These are phyloP conservation scores for Endocarpon pusillum DNA, from an alignment of 495 filamentous ascomycete genomes.

Conservation along the genomic window DNA sequence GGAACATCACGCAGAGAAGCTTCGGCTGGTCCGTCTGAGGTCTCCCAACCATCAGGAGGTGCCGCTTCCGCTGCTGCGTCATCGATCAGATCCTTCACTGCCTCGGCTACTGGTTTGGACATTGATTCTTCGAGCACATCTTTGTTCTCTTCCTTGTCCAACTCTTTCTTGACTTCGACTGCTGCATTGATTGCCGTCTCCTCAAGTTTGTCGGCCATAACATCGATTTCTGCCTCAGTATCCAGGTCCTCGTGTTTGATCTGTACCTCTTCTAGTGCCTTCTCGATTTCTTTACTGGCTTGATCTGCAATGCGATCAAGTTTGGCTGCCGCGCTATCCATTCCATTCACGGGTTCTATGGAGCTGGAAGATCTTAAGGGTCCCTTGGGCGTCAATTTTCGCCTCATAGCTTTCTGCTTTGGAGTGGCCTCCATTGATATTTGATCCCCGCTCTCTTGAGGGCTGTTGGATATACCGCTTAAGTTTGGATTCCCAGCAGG, in stretches of 20 bases:
- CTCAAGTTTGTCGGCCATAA: slow-evolving; percentile 24
- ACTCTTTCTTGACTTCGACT: slow-evolving; percentile 35
- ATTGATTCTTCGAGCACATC: slow-evolving; percentile 32
- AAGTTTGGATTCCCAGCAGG: too few relatives aligned
- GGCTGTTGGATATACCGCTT: slow-evolving; percentile 7
- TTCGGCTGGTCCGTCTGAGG: slow-evolving; percentile 57
- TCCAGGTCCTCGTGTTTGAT: slow-evolving; percentile 22
- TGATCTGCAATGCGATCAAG: slow-evolving; percentile 21
- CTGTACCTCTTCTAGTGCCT: slow-evolving; percentile 28
- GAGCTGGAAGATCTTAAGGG: slow-evolving; percentile 23
- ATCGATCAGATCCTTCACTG: slow-evolving; percentile 37
- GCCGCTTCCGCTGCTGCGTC: slow-evolving; percentile 42
- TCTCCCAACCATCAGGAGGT: slow-evolving; percentile 38
- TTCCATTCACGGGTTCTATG: neutral
- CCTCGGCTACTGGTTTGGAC: slow-evolving; percentile 33
- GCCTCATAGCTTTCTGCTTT: slow-evolving; percentile 27
- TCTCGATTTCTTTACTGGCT: slow-evolving; percentile 17
- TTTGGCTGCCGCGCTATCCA: slow-evolving; percentile 18
- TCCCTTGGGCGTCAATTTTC: slow-evolving; percentile 50
- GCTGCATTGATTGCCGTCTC: slow-evolving; percentile 27
- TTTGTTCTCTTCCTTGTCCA: slow-evolving; percentile 35
- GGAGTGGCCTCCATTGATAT: neutral
- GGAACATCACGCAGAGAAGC: slow-evolving; percentile 45
- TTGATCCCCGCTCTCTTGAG: neutral
- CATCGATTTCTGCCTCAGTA: slow-evolving; percentile 14